These are phyloP conservation scores for Sporothrix brunneoviolacea DNA, from an alignment of 2,329 filamentous ascomycete genomes.

Conservation along the genomic window DNA sequence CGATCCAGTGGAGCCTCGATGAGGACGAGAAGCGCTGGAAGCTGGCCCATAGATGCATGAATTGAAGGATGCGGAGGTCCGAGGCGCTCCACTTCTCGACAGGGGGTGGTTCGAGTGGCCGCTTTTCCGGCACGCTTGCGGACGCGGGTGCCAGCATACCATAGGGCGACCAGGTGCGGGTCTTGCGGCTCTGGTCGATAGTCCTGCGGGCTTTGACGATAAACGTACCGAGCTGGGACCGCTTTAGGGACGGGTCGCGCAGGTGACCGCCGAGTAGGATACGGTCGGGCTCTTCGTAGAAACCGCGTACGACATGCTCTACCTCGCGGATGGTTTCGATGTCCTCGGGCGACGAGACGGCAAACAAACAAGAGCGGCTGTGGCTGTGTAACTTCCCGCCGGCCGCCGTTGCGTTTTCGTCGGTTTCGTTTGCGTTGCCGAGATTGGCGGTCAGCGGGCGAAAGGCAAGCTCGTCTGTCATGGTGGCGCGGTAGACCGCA, in stretches of 20 bases:
- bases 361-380: conserved; percentile 52
- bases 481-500: conserved; percentile 61
- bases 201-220: conserved; percentile 40
- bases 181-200: conserved; percentile 46
- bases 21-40: conserved; percentile 45
- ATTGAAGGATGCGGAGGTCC: conserved; percentile 55
- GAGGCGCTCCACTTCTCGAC: conserved; percentile 37
- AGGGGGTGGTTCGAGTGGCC: conserved; percentile 4
- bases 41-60: conserved; percentile 63
- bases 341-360: conserved; percentile 52
- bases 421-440: conserved; percentile 29
- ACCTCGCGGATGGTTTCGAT: conserved; percentile 45
- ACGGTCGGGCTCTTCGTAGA: conserved; percentile 35
- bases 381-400: neutral
- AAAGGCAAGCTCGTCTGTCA: conserved; percentile 56
- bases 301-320: conserved; percentile 46
- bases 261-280: conserved; percentile 17
- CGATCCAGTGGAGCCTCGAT: conserved; percentile 53
- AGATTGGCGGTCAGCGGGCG: conserved; percentile 31
- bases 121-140: neutral
- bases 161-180: conserved; percentile 41
- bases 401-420: conserved; percentile 18
- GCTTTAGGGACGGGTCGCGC: conserved; percentile 16
- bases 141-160: conserved; percentile 40
- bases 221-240: conserved; percentile 37